These are phyloP conservation scores for Tuber microsphaerosporum DNA, from an alignment of 495 filamentous ascomycete genomes.

Conservation along the genomic window DNA sequence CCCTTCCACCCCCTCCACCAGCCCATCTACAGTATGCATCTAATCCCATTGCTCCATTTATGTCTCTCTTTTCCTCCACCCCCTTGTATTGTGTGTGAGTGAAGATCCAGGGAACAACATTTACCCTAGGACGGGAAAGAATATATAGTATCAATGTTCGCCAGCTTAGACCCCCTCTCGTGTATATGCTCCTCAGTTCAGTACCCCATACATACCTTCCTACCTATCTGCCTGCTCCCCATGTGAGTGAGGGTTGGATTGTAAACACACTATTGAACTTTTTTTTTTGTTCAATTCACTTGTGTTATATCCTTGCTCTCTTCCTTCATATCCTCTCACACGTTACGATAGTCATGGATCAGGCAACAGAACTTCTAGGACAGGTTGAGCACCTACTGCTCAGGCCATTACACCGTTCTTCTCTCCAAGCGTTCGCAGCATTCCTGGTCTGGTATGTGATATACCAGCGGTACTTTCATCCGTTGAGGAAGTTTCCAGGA, in stretches of 20 bases:
- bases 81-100: background rate
- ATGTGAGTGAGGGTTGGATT: slow-evolving; percentile 1
- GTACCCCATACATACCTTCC: background rate
- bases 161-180: background rate
- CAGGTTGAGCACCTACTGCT: background rate
- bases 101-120: background rate
- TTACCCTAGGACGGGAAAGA: background rate
- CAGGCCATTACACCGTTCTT: background rate
- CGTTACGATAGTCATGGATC: background rate
- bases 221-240: background rate
- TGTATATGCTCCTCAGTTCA: background rate
- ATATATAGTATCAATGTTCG: background rate
- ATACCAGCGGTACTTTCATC: slow-evolving; percentile 21
- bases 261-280: background rate
- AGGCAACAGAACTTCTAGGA: background rate
- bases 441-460: slow-evolving; percentile 3
- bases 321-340: background rate
- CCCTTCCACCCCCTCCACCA: background rate
- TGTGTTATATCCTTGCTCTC: background rate
- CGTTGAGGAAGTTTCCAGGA: slow-evolving; percentile 29
- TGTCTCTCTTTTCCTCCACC: background rate
- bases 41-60: background rate
- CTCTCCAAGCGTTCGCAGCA: background rate
- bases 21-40: background rate
- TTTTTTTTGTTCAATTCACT: background rate